phyloP scores from a whole-genome alignment of 2,329 filamentous ascomycete species.

The Cadophora sp. region DNA sequence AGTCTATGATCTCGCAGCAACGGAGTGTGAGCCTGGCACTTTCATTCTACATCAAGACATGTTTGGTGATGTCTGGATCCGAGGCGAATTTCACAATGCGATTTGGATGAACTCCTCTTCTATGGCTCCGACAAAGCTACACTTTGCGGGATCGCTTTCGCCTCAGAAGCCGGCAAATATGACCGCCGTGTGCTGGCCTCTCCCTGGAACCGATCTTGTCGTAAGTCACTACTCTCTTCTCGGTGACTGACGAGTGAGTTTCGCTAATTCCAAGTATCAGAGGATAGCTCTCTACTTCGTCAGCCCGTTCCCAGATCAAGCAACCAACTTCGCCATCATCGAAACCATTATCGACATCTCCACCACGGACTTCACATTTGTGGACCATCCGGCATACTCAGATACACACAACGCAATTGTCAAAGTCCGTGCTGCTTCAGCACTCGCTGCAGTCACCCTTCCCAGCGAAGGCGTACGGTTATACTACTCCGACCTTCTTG shows the following conservation, averaged over 20 bases:
- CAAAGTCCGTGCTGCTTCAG: background rate
- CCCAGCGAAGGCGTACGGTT: background rate
- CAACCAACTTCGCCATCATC: background rate
- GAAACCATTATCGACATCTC: constrained; percentile 3
- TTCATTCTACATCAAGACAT: background rate
- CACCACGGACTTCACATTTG: background rate
- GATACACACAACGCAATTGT: background rate
- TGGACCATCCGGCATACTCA: background rate
- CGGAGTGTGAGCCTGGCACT: constrained; percentile 4
- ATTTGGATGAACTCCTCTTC: background rate
- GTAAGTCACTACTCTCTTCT: background rate
- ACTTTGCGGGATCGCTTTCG: background rate
- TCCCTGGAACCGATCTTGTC: background rate
- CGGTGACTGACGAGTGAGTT: background rate
- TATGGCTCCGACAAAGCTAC: background rate
- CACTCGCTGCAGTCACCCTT: background rate
- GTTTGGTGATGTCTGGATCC: background rate
- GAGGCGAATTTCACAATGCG: background rate
- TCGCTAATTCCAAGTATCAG: background rate
- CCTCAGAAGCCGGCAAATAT: constrained; percentile 1
- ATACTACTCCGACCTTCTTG: background rate
- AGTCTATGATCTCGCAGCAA: constrained; percentile 6
- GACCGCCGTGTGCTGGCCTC: background rate
- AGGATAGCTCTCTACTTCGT: background rate
- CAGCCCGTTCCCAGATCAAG: background rate